Conservation (phyloP, 331 rosid genomes). For the Telfairia occidentalis region DNA sequence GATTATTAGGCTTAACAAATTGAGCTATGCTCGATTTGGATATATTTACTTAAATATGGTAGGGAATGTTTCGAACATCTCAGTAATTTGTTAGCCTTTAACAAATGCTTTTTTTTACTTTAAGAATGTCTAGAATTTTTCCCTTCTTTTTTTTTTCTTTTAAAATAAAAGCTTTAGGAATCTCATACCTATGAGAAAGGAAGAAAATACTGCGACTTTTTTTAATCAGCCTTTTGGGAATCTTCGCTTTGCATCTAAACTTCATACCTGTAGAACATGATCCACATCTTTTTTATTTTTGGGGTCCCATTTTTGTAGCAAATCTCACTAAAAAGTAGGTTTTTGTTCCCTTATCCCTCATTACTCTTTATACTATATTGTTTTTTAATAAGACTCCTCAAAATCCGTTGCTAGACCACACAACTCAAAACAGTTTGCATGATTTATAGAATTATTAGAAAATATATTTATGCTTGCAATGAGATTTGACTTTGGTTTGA, state of each 20-base stretch:
- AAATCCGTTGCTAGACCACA: not conserved
- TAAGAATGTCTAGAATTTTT: too few species aligned
- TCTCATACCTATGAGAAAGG: not conserved
- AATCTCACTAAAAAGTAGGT: not conserved
- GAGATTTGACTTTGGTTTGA: too few species aligned
- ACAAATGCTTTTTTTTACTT: not conserved
- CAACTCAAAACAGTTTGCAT: too few species aligned
- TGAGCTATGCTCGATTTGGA: too few species aligned
- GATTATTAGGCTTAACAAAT: too few species aligned
- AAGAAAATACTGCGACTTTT: not conserved
- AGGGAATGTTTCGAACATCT: not conserved
- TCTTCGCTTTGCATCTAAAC: not conserved
- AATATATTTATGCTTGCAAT: too few species aligned
- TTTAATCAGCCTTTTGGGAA: not conserved
- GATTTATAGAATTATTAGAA: too few species aligned
- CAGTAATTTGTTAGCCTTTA: not conserved
- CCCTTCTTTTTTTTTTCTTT: too few species aligned
- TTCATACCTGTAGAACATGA: not conserved
- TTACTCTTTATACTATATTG: too few species aligned
- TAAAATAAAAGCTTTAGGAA: not conserved
- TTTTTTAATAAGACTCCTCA: not conserved
- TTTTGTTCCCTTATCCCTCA: not conserved
- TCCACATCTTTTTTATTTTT: not conserved
- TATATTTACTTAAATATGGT: not conserved
- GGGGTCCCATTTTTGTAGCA: not conserved